Evolutionary conservation across 2,329 filamentous ascomycete genomes (phyloP).

Genomic region (Sclerotiophoma versabilis): DNA sequence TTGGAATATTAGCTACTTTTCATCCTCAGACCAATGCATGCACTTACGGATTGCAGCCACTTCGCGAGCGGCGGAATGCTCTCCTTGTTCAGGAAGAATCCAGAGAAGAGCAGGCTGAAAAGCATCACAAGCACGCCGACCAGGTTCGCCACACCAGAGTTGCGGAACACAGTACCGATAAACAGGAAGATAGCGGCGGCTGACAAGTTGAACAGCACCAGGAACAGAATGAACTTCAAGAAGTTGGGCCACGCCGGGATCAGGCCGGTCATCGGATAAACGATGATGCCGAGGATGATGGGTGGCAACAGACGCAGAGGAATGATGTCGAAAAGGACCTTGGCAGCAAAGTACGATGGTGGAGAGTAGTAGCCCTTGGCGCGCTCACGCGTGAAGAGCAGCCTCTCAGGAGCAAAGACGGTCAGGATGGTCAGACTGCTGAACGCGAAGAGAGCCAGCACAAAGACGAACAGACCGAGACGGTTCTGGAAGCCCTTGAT

Average conservation of each 20-base stretch:
- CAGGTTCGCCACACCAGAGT: conserved; percentile 88
- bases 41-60: conserved; percentile 82
- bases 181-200: conserved; percentile 93
- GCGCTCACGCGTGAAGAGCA: conserved; percentile 90
- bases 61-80: conserved; percentile 84
- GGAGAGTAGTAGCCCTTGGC: conserved; percentile 97
- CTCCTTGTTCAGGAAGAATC: conserved; percentile 91
- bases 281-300: conserved; percentile 91
- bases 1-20: background rate
- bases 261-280: conserved; percentile 97
- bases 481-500: conserved; percentile 98
- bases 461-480: conserved; percentile 95
- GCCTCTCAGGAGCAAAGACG: conserved; percentile 88
- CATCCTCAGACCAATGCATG: rapidly evolving
- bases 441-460: conserved; percentile 94
- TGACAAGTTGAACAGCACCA: conserved; percentile 95
- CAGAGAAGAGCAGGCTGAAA: conserved; percentile 93
- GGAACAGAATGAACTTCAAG: conserved; percentile 86
- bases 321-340: conserved; percentile 98
- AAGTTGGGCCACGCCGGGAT: conserved; percentile 84
- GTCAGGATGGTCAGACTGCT: conserved; percentile 92
- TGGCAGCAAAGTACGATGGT: conserved; percentile 90
- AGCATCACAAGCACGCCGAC: conserved; percentile 97
- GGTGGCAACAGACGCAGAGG: conserved; percentile 93
- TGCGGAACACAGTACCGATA: conserved; percentile 93